phyloP scores from a whole-genome alignment of 768 basidiomycete genomes.

The Phaeolepiota aurea region DNA sequence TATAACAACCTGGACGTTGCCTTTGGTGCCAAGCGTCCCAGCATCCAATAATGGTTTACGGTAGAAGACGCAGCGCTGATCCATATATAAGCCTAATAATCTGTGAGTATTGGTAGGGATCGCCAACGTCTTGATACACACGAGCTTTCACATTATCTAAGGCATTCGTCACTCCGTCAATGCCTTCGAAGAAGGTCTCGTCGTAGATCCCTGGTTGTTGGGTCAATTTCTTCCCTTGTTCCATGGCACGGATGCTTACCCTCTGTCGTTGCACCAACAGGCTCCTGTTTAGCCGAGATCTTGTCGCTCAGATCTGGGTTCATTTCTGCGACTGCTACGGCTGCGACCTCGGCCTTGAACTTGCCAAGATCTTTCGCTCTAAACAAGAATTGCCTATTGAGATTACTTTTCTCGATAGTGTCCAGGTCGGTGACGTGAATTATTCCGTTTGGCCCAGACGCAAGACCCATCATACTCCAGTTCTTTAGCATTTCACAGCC shows the following conservation, averaged over 20 bases:
- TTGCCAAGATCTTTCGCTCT: constrained; percentile 91
- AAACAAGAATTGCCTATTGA: constrained; percentile 98
- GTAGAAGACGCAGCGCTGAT: constrained; percentile 95
- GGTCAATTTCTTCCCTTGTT: neutral
- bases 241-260: constrained; percentile 45
- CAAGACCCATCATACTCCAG: constrained; percentile 98
- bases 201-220: constrained; percentile 65
- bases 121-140: too few species aligned
- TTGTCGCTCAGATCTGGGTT: constrained; percentile 85
- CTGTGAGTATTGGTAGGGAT: neutral
- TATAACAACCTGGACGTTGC: constrained; percentile 92
- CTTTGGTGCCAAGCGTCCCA: constrained; percentile 96
- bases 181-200: constrained; percentile 75
- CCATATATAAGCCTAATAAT: constrained; percentile 85
- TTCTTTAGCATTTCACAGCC: constrained; percentile 99
- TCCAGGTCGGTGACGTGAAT: constrained; percentile 96
- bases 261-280: constrained; percentile 89
- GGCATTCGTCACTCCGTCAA: constrained; percentile 96
- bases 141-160: constrained; percentile 95
- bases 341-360: constrained; percentile 95
- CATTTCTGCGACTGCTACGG: constrained; percentile 88
- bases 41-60: constrained; percentile 94
- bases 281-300: constrained; percentile 83
- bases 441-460: constrained; percentile 63
- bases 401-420: constrained; percentile 98